Evolutionary conservation across 768 basidiomycete species (phyloP), one percentile per base, ranked within the genome.

Genomic region (Cyclocybe cylindracea): DNA sequence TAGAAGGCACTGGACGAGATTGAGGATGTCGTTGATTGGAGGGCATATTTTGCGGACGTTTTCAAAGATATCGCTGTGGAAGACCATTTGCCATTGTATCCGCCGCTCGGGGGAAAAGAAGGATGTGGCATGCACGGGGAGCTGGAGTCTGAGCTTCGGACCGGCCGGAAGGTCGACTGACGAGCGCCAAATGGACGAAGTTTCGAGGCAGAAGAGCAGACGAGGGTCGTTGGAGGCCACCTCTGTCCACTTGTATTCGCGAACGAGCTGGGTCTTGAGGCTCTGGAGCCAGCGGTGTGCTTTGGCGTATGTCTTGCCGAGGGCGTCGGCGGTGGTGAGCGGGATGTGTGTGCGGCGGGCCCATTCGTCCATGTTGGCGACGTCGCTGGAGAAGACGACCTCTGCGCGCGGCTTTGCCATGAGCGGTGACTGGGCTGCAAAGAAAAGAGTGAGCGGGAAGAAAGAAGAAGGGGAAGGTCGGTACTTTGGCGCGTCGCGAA

Each of bases 61-160:
- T 61, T 85, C 85, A 69, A 87, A 88, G 45, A 84, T 82, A 68
- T 87, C 86, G 61, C 81, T 83, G 65, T 87, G 89, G 65, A 93
- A 93, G 61, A 91, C 88, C 89, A 91, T 91, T 66, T 91, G 83
- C 90, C 91, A 93, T 65, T 91, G 89, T 41, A 91, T 80, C 53
- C 88, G 83, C 59, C 90, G 75, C 66, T 92, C 88, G 9, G 89
- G 89, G 44, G 86, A 87, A 73, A 92, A 93, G 70, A 93, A 92
- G 19, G 90, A 89, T 37, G 85, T 86, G 36, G 90, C 89, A 56
- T 91, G 84, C 51, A 84, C 76, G 7, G 90, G 90, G 34, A 92
- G 78, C 62, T 88, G 85, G 6, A 91, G 74, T 41, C 78, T 84
- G 60, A 89, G 73, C 61, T 83, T 78, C 51, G 90, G 90, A 49